These are phyloP conservation scores for Coniochaeta sp. DNA, from an alignment of 2,329 filamentous ascomycete genomes.

Conservation along the genomic window DNA sequence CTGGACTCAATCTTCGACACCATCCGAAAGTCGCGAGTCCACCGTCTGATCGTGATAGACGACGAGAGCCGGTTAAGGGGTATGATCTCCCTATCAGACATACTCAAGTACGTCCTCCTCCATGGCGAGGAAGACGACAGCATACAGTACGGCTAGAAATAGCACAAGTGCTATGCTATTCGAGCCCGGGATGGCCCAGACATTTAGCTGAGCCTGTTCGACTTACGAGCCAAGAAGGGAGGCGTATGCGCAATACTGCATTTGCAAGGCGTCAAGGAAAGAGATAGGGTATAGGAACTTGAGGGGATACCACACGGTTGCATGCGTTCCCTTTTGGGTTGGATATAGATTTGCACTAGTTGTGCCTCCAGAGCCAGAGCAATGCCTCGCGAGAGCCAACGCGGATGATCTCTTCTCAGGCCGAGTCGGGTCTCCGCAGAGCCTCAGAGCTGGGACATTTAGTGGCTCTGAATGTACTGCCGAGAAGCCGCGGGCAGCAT, in stretches of 20 bases:
- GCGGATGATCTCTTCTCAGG: not conserved
- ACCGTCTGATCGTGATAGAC: constrained; percentile 88
- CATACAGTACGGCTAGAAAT: constrained; percentile 9
- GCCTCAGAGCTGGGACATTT: not conserved
- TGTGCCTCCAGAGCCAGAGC: not conserved
- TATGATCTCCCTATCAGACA: constrained; percentile 89
- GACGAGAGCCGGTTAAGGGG: constrained; percentile 81
- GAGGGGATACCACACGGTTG: constrained; percentile 17
- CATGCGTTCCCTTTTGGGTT: constrained; percentile 10
- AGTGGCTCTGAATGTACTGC: not conserved
- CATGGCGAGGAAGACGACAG: constrained; percentile 60
- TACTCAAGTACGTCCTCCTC: constrained; percentile 87
- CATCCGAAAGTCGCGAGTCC: constrained; percentile 88
- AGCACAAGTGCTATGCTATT: not conserved
- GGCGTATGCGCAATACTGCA: constrained; percentile 8
- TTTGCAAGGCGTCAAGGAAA: constrained; percentile 17
- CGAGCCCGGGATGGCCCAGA: not conserved
- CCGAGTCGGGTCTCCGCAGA: not conserved
- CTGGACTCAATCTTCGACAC: constrained; percentile 96
- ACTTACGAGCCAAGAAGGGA: not conserved
- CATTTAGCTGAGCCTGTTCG: not conserved
- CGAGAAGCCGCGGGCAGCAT: too few relatives aligned
- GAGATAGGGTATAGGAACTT: constrained; percentile 9
- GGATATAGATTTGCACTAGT: not conserved
- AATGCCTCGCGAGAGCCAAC: not conserved